Evolutionary conservation across 352 stramenopile species (phyloP).

Genomic region (Aphanomyces astaci): DNA sequence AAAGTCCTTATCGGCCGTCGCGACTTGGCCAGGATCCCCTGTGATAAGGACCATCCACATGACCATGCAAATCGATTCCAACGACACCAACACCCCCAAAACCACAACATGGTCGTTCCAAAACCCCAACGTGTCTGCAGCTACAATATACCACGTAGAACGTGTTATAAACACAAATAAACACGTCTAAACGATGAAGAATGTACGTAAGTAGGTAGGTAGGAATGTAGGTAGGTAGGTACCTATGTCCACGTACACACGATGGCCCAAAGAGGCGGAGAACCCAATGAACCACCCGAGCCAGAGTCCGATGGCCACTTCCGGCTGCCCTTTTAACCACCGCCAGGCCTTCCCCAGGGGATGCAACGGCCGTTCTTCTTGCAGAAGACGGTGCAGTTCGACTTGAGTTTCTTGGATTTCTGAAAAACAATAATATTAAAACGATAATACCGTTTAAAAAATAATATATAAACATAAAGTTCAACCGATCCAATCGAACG

Average conservation of each 20-base stretch:
- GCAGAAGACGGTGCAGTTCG: constrained; percentile 9
- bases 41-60: background rate
- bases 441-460: no score
- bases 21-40: background rate
- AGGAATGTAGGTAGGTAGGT: background rate
- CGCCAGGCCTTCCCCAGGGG: background rate
- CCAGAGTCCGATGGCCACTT: constrained; percentile 75
- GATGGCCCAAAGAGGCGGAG: constrained; percentile 32
- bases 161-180: no score
- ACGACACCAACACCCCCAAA: background rate
- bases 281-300: constrained; percentile 64
- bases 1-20: background rate
- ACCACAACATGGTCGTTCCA: background rate
- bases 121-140: background rate
- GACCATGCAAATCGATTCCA: background rate
- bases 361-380: background rate
- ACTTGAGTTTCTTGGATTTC: constrained; percentile 7
- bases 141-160: background rate
- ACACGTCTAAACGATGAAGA: no score
- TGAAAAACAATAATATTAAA: background rate
- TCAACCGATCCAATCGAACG: no score
- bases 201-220: no score
- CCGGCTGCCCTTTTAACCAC: constrained; percentile 37
- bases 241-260: background rate
- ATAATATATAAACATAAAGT: no score